Evolutionary conservation across 345 rosid species (phyloP).

Genomic region (Boechera retrofracta): DNA sequence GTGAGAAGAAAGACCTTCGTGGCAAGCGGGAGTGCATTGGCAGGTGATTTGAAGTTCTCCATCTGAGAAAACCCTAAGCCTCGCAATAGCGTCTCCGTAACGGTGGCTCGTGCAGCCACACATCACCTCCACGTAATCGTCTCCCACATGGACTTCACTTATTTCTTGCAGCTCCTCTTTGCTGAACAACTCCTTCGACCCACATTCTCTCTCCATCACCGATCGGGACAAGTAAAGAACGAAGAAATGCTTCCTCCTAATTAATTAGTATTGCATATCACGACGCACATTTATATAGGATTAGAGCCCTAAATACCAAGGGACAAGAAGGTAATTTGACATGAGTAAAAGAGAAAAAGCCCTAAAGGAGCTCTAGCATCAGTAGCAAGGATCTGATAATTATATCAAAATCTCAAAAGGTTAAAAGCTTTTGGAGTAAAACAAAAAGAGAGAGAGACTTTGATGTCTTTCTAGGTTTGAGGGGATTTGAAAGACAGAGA

Average conservation of each 20-base stretch:
- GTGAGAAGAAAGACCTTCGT: slow-evolving; percentile 66
- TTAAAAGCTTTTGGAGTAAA: slow-evolving; percentile 33
- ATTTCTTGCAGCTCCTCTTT: slow-evolving; percentile 87
- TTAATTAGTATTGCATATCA: neutral
- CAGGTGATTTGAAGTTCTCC: slow-evolving; percentile 92
- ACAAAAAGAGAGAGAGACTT: slow-evolving; percentile 32
- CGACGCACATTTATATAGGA: slow-evolving; percentile 11
- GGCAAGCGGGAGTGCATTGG: slow-evolving; percentile 97
- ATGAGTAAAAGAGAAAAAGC: slow-evolving; percentile 33
- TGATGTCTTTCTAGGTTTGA: slow-evolving; percentile 24
- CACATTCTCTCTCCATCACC: slow-evolving; percentile 56
- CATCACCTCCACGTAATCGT: slow-evolving; percentile 82
- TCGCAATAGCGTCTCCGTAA: slow-evolving; percentile 97
- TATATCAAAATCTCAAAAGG: slow-evolving; percentile 17
- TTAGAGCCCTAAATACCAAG: slow-evolving; percentile 19
- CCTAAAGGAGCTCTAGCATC: slow-evolving; percentile 42
- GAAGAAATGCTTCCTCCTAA: neutral
- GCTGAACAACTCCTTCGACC: slow-evolving; percentile 60
- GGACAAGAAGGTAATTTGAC: slow-evolving; percentile 31
- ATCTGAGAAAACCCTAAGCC: slow-evolving; percentile 86
- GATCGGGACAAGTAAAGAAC: slow-evolving; percentile 17
- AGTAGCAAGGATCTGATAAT: slow-evolving; percentile 42
- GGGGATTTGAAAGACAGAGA: slow-evolving; percentile 8
- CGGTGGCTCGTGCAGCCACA: slow-evolving; percentile 99
- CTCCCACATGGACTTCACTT: slow-evolving; percentile 70